phyloP scores from a whole-genome alignment of 176 grass and related monocot species.

The Cocos nucifera region DNA sequence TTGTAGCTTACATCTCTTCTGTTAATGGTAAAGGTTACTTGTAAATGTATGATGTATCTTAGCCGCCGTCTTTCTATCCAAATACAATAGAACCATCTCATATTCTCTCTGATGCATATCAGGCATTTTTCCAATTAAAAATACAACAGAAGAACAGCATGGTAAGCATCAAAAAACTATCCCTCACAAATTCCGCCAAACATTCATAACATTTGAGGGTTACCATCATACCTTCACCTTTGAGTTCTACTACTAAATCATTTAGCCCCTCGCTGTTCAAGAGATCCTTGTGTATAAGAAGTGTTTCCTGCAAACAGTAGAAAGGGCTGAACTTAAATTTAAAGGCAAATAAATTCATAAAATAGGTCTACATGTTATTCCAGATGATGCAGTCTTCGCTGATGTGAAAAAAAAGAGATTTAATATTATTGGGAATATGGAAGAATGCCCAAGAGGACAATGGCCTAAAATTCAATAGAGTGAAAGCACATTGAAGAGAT shows the following conservation, averaged over 20 bases:
- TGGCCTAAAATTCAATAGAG: background rate
- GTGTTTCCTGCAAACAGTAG: slow-evolving; percentile 60
- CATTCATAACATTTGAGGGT: background rate
- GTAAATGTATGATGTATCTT: too few relatives aligned
- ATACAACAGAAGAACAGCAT: too few relatives aligned
- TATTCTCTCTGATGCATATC: too few relatives aligned
- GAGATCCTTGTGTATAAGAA: slow-evolving; percentile 83
- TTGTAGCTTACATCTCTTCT: too few relatives aligned
- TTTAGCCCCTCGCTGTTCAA: slow-evolving; percentile 49
- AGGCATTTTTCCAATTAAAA: too few relatives aligned
- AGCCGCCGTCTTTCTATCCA: too few relatives aligned
- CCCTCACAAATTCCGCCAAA: too few relatives aligned
- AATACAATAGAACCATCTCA: too few relatives aligned
- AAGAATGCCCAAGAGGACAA: background rate
- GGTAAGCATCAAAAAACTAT: too few relatives aligned
- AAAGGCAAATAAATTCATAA: background rate
- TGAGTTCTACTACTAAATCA: slow-evolving; percentile 55
- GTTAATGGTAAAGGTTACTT: too few relatives aligned
- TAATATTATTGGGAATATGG: background rate
- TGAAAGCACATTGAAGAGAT: background rate
- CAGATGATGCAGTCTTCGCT: background rate
- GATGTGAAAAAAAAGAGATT: background rate
- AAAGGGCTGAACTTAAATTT: background rate
- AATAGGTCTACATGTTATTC: background rate
- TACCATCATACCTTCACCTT: slow-evolving; percentile 55